Evolutionary conservation across 1,284 basidiomycete genomes (phyloP), one percentile per base, ranked within the genome.

Genomic region (Retiboletus flavoniger): DNA sequence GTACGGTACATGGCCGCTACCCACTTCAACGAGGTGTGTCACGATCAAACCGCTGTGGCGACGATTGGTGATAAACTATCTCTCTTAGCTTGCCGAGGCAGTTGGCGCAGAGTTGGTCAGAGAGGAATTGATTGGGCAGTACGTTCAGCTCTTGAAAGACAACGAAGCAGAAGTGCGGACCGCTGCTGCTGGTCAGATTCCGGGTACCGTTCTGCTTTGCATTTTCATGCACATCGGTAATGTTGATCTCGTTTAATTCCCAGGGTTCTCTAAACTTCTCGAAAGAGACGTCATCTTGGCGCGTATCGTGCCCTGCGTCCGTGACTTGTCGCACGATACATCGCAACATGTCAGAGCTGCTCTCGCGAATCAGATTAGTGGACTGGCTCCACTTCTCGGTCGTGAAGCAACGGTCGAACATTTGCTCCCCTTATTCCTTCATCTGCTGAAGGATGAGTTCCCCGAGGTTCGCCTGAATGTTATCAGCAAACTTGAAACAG

Each of bases 1-100:
- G 97, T 99, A 49, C 83, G 97, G 66, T 99, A 98, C 75, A 99
- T 99, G 96, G 94, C 95, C 16, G 97, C 96, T 6, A 95, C 88
- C 63, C 93, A 99, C 74, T 99, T 99, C 75, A 97, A 99, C 60
- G 91, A 95, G 80, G 91, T 89, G 60, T 50, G 77, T 66, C 16
- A 44, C 31, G 3, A 28, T 26, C 50, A 31, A 28, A 36, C 34
- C 10, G 3, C 36, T 16, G 3, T 40, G 16, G 31, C 13, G 26
- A 34, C 32, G 7, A 39, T 52, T 28, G 47, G 21, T 66, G 9
- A 60, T 43, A 9, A 40, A 32, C 39, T 2, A 39, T 26, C 26
- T 42, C 40, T 26, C 28, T 54, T 49, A 93, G 89, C 83, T 99
- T 36, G 95, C 97, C 2, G 90, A 95, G 67, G 88, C 92, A 14